Percentiles rank a stretch among this genome's conserved stretches.
phyloP scores from a whole-genome alignment of 805 yeast species.

The Tetrapisispora phaffii region DNA sequence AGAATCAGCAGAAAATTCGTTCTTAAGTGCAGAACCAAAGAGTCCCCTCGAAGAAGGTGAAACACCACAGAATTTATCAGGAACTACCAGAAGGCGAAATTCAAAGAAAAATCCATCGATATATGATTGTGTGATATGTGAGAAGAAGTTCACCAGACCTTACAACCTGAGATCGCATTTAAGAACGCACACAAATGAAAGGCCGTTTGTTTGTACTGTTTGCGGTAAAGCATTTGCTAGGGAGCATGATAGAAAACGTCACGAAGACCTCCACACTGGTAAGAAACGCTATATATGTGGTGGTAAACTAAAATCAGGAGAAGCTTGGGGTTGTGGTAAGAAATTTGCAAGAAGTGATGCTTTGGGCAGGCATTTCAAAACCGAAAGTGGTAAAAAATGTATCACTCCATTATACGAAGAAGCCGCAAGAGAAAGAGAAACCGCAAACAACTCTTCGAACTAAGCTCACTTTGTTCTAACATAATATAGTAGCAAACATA shows the following conservation, averaged over 20 bases:
- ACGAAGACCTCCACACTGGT: conserved; percentile 67
- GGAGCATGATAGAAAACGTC: conserved; percentile 68
- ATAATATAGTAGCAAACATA: too few species aligned
- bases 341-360: conserved; percentile 76
- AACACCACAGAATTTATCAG: conserved; percentile 6
- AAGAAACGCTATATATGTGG: conserved; percentile 65
- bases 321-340: conserved; percentile 72
- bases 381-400: conserved; percentile 69
- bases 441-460: neutral
- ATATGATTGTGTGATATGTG: conserved; percentile 70
- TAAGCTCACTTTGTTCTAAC: neutral
- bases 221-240: conserved; percentile 80
- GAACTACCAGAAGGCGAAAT: neutral
- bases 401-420: conserved; percentile 60
- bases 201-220: conserved; percentile 61
- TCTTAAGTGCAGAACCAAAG: neutral
- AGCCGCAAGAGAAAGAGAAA: conserved; percentile 28
- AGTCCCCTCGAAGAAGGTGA: conserved; percentile 10
- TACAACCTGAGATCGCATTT: conserved; percentile 86
- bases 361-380: conserved; percentile 64
- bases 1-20: neutral
- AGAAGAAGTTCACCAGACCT: conserved; percentile 80
- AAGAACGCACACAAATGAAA: conserved; percentile 80
- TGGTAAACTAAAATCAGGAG: conserved; percentile 50
- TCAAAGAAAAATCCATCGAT: conserved; percentile 20